Conservation (phyloP, 805 yeast species). For the Wickerhamiella nectarea region DNA sequence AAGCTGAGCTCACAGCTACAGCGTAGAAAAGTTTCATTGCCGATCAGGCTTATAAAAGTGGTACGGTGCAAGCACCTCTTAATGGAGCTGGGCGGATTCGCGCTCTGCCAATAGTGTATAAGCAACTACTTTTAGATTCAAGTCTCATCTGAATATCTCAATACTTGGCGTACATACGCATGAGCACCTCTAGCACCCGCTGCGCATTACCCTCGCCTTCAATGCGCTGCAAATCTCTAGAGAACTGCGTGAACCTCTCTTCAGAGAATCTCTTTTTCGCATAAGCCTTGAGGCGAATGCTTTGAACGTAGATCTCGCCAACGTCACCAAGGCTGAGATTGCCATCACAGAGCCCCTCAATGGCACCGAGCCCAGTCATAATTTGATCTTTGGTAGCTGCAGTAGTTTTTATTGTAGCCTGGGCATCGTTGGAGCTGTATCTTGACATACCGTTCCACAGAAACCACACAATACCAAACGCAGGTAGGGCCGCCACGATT, state of each 20-base stretch:
- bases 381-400: slow-evolving; percentile 5
- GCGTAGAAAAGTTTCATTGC: slow-evolving; percentile 6
- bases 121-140: no score
- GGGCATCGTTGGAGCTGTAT: not conserved
- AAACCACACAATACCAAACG: slow-evolving; percentile 34
- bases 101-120: no score
- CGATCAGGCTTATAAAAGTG: not conserved
- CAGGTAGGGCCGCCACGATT: slow-evolving; percentile 74
- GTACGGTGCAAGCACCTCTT: not conserved
- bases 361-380: slow-evolving; percentile 8
- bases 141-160: no score
- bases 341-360: slow-evolving; percentile 13
- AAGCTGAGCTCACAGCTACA: slow-evolving; percentile 2
- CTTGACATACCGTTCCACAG: not conserved
- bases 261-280: not conserved
- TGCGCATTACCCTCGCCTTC: slow-evolving; percentile 8
- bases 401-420: not conserved
- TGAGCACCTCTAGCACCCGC: not conserved
- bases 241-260: slow-evolving; percentile 1
- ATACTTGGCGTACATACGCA: slow-evolving; percentile 11
- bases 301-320: slow-evolving; percentile 15
- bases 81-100: not conserved
- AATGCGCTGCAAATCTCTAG: slow-evolving; percentile 8
- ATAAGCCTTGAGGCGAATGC: not conserved
- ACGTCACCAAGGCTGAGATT: slow-evolving; percentile 10